Conservation (phyloP, 768 basidiomycete genomes). For the Rhizopogon vesiculosus region DNA sequence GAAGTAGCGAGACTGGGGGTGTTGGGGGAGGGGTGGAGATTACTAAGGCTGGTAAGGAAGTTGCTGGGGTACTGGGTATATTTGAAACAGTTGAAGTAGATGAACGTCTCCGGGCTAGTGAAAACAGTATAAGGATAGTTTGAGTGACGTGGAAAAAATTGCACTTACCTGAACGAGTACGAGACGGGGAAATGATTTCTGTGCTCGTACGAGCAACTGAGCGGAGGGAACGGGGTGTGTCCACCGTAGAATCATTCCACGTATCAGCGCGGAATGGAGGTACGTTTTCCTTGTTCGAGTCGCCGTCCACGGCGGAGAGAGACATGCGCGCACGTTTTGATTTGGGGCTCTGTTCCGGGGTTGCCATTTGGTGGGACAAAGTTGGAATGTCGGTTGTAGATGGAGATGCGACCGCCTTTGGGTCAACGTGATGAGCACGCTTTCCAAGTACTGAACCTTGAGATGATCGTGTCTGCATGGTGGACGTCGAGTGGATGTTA, state of each 20-base stretch:
- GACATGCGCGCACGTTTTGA: constrained; percentile 60
- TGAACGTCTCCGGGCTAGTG: constrained; percentile 43
- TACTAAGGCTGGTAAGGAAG: constrained; percentile 35
- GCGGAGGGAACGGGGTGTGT: constrained; percentile 33
- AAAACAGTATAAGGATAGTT: constrained; percentile 1
- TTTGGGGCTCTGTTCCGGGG: constrained; percentile 61
- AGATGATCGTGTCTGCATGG: constrained; percentile 38
- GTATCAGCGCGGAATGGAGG: constrained; percentile 50
- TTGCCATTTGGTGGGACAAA: constrained; percentile 16
- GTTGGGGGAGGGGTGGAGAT: constrained; percentile 61
- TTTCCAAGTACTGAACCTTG: constrained; percentile 49
- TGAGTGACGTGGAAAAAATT: background rate
- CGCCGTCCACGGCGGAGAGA: constrained; percentile 38
- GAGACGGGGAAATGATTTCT: constrained; percentile 35
- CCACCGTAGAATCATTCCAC: constrained; percentile 28
- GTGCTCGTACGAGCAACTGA: constrained; percentile 36
- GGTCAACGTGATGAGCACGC: constrained; percentile 37
- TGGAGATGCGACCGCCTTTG: constrained; percentile 3
- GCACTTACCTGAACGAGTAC: constrained; percentile 39
- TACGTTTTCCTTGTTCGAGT: constrained; percentile 74
- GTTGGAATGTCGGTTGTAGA: constrained; percentile 2
- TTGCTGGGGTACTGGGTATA: constrained; percentile 40
- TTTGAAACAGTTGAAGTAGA: constrained; percentile 40
- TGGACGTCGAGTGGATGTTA: background rate
- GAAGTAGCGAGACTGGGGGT: constrained; percentile 40